Base-by-base conservation (phyloP, 169 alveolate genomes). In the Neospora caninum region DNA sequence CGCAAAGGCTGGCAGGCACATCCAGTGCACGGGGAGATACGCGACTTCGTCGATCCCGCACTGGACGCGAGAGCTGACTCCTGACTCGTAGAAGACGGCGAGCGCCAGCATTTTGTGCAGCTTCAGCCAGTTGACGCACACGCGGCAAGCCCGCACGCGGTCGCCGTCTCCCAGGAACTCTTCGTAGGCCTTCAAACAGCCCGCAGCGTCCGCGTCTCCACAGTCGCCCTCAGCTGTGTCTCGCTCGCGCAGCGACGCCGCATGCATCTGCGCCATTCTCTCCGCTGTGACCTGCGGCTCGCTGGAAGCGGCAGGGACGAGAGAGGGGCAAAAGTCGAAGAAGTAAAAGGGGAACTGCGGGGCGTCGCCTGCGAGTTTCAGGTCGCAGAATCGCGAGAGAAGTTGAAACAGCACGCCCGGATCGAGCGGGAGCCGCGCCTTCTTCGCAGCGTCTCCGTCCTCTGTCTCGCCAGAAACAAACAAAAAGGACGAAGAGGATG, bases 61-160 rank as follows among this genome's bases (percentile, higher is more conserved):
- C 67, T 38, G 89, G 67, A 82, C n/a, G 4, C 69, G n/a, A 6
- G 38, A 1, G 34, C 53, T 0, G 31, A 43, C 25, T 27, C 89
- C 89, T 25, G 53, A 22, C 41, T 82, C 67, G 64, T 42, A 36
- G 41, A 82, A 82, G 41, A 82, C 67, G 25, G 41, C 67, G 27
- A 42, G 41, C 34, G 89, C 89, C n/a, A 82, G 64, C 29, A 38
- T 16, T 10, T 29, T 42, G 22, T 82, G 89, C 25, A 82, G 67
- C 89, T 82, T 82, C 38, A 82, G 25, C 89, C 89, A 82, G 89
- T 82, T 82, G 89, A 82, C 13, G 89, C 67, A 41, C 67, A 82
- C 89, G 9, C 89, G 9, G 67, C 69, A 82, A 31, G 31, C 41
- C 41, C 67, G 2, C 89, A 82, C 89, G 27, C n/a, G 86, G n/a